A percentile compares a stretch with the other conserved stretches of the same genome.
These are phyloP conservation scores for Pythium diclinum DNA, from an alignment of 352 stramenopile genomes.

Conservation along the genomic window DNA sequence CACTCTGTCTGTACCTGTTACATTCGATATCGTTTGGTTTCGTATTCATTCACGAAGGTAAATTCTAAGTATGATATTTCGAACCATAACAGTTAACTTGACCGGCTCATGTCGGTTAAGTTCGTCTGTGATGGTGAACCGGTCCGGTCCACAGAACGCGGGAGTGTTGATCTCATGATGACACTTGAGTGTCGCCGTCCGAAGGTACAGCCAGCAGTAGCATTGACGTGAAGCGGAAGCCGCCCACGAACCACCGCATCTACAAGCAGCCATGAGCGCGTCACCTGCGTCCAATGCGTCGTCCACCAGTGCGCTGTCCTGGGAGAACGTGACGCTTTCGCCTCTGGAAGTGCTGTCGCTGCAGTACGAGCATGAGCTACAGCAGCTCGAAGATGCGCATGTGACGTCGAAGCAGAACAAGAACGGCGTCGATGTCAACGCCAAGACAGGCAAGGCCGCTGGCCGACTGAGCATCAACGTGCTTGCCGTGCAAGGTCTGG, in stretches of 20 bases:
- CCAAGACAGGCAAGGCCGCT: conserved; percentile 50
- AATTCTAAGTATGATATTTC: conserved; percentile 1
- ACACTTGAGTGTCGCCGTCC: conserved; percentile 1
- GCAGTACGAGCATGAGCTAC: conserved; percentile 66
- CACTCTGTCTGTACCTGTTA: conserved; percentile 9
- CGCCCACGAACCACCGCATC: conserved; percentile 23
- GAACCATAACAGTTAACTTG: not conserved
- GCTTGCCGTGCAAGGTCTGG: conserved; percentile 37
- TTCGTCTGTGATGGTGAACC: not conserved
- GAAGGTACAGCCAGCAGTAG: conserved; percentile 1
- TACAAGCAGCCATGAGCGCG: conserved; percentile 26
- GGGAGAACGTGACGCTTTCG: conserved; percentile 77
- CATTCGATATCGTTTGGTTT: not conserved
- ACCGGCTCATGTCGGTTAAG: conserved; percentile 1
- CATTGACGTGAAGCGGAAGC: conserved; percentile 20
- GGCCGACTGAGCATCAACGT: conserved; percentile 55
- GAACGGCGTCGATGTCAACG: conserved; percentile 67
- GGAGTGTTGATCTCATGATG: not conserved
- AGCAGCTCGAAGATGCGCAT: conserved; percentile 45
- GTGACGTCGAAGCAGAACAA: conserved; percentile 57
- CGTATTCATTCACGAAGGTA: not conserved
- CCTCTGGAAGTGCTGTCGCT: conserved; percentile 67
- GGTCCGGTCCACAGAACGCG: conserved; percentile 4
- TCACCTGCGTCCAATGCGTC: conserved; percentile 37
- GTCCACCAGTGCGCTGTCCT: conserved; percentile 62